Conservation (phyloP, 2,329 filamentous ascomycete genomes). For the Davidsoniella virescens region DNA sequence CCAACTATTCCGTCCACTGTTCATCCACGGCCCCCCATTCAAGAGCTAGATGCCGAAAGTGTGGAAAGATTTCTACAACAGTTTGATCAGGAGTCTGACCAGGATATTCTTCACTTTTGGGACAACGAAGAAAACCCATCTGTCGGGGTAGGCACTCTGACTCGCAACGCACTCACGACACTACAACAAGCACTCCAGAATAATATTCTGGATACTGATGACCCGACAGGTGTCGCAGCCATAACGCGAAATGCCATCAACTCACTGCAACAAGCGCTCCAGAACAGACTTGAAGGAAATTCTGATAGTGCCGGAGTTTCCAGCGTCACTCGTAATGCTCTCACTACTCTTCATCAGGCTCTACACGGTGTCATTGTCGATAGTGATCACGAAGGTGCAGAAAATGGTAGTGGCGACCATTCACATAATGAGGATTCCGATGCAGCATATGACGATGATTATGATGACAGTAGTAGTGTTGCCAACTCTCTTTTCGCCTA, state of each 20-base stretch:
- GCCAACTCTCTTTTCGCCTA: constrained; percentile 23
- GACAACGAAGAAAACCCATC: constrained; percentile 29
- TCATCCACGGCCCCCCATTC: constrained; percentile 5
- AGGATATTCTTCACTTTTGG: constrained; percentile 44
- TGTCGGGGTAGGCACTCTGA: constrained; percentile 14
- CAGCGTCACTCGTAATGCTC: constrained; percentile 6
- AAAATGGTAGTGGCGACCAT: not conserved
- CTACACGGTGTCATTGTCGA: constrained; percentile 20
- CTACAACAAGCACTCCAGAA: constrained; percentile 11
- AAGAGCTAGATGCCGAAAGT: constrained; percentile 11
- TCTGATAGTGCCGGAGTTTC: constrained; percentile 27
- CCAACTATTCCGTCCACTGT: not conserved
- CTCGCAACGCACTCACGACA: constrained; percentile 7
- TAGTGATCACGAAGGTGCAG: constrained; percentile 20
- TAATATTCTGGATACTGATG: constrained; percentile 10
- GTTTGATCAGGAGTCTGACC: constrained; percentile 31
- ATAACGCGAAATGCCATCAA: constrained; percentile 10
- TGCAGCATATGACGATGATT: constrained; percentile 22
- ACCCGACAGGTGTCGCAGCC: constrained; percentile 8
- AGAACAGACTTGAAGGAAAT: constrained; percentile 25
- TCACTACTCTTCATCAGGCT: constrained; percentile 10
- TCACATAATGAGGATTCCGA: constrained; percentile 12
- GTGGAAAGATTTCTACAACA: constrained; percentile 12
- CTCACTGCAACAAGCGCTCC: constrained; percentile 9
- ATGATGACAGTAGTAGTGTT: constrained; percentile 27